These are phyloP conservation scores for Rutstroemia sp. DNA, from an alignment of 2,329 filamentous ascomycete species.

Conservation along the genomic window DNA sequence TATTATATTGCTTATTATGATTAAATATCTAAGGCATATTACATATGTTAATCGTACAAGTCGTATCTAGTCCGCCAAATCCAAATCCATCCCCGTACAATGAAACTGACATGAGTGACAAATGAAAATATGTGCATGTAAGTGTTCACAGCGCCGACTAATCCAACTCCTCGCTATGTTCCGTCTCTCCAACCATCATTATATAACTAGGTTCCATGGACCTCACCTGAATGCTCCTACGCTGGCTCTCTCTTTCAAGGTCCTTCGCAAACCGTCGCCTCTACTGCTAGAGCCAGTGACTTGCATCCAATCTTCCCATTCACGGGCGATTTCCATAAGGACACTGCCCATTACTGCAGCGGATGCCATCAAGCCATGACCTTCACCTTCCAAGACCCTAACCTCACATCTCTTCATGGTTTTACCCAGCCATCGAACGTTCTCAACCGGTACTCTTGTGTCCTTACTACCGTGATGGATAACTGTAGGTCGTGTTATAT, in stretches of 20 bases:
- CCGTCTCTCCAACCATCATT: not conserved
- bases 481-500: slow-evolving; percentile 83
- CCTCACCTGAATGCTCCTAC: slow-evolving; percentile 26
- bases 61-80: slow-evolving; percentile 2
- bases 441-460: slow-evolving; percentile 86
- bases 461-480: slow-evolving; percentile 93
- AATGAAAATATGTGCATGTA: slow-evolving; percentile 4
- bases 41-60: slow-evolving; percentile 10
- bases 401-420: slow-evolving; percentile 93
- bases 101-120: not conserved
- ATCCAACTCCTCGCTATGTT: not conserved
- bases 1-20: slow-evolving; percentile 2
- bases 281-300: slow-evolving; percentile 38
- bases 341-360: slow-evolving; percentile 88
- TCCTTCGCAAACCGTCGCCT: slow-evolving; percentile 21
- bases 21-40: slow-evolving; percentile 6
- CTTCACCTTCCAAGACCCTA: slow-evolving; percentile 80
- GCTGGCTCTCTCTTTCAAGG: slow-evolving; percentile 27
- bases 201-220: not conserved
- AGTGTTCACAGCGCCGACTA: not conserved
- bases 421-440: slow-evolving; percentile 89
- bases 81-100: not conserved
- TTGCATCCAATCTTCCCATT: slow-evolving; percentile 85
- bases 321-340: slow-evolving; percentile 87
- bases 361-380: slow-evolving; percentile 93